Evolutionary conservation across 768 basidiomycete genomes (phyloP).

Genomic region (Boletellus ananiceps): DNA sequence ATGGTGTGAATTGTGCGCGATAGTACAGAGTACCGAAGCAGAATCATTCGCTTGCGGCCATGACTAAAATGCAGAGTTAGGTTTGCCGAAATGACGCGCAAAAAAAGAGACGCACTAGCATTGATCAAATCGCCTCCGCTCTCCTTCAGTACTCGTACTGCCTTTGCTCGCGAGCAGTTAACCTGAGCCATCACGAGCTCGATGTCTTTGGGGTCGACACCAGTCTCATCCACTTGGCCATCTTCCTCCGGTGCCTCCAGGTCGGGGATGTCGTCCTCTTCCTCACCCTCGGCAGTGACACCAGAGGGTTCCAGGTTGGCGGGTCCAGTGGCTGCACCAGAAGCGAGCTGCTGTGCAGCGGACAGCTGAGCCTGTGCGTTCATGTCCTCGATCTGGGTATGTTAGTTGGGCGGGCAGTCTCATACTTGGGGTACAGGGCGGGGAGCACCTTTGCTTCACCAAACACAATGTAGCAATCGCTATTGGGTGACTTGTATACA

Average conservation of each 20-base stretch:
- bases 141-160: slow-evolving; percentile 85
- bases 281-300: slow-evolving; percentile 49
- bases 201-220: slow-evolving; percentile 90
- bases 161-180: slow-evolving; percentile 87
- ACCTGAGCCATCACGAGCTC: slow-evolving; percentile 91
- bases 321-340: slow-evolving; percentile 42
- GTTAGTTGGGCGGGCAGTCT: background rate
- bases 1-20: slow-evolving; percentile 21
- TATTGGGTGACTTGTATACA: slow-evolving; percentile 96
- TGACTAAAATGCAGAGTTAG: slow-evolving; percentile 49
- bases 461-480: slow-evolving; percentile 98
- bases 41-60: slow-evolving; percentile 86
- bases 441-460: slow-evolving; percentile 83
- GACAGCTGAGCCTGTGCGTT: slow-evolving; percentile 72
- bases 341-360: slow-evolving; percentile 74
- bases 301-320: slow-evolving; percentile 49
- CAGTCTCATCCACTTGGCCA: slow-evolving; percentile 78
- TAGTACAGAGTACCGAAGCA: slow-evolving; percentile 29
- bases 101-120: slow-evolving; percentile 66
- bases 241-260: slow-evolving; percentile 80
- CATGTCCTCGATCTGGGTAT: slow-evolving; percentile 75
- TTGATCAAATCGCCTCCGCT: slow-evolving; percentile 94
- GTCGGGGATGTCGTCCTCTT: slow-evolving; percentile 78
- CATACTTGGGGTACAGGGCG: slow-evolving; percentile 9
- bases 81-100: background rate